These are phyloP conservation scores for Ilyonectria sp. DNA, from an alignment of 2,329 filamentous ascomycete species.

Conservation along the genomic window DNA sequence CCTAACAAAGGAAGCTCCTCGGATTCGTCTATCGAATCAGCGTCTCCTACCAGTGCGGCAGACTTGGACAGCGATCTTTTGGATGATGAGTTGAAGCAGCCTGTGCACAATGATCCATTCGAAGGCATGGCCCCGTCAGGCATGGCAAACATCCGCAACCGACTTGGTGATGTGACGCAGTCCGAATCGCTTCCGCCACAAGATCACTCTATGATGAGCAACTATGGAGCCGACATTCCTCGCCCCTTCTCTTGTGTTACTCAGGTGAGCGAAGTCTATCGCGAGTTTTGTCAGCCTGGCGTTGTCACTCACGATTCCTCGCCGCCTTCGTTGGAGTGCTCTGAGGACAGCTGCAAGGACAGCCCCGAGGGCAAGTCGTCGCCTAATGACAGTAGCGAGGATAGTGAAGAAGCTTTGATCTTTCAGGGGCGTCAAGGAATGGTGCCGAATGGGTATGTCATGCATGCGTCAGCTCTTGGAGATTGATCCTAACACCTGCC, in stretches of 20 bases:
- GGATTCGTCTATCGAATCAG: slow-evolving; percentile 19
- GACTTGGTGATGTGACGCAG: slow-evolving; percentile 50
- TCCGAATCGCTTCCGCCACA: slow-evolving; percentile 51
- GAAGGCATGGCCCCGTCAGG: slow-evolving; percentile 31
- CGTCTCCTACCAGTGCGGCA: neutral
- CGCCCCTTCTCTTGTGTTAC: slow-evolving; percentile 43
- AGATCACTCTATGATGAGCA: slow-evolving; percentile 41
- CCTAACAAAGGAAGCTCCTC: slow-evolving; percentile 58
- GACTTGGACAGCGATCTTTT: neutral
- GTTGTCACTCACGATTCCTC: slow-evolving; percentile 18
- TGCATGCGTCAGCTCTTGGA: neutral
- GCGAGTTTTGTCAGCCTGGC: slow-evolving; percentile 48
- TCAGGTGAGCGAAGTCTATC: slow-evolving; percentile 46
- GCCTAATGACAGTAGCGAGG: slow-evolving; percentile 42
- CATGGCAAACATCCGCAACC: slow-evolving; percentile 38
- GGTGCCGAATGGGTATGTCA: slow-evolving; percentile 51
- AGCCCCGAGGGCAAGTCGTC: slow-evolving; percentile 45
- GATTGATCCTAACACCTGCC: slow-evolving; percentile 32
- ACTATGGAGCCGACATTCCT: slow-evolving; percentile 40
- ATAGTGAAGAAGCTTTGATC: slow-evolving; percentile 50
- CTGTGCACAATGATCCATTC: slow-evolving; percentile 37
- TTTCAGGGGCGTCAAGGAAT: slow-evolving; percentile 56
- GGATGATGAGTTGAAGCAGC: neutral
- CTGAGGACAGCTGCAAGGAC: slow-evolving; percentile 12
- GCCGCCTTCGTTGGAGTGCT: neutral